Conservation (phyloP, 345 rosid species). For the Euphorbia tirucalli region DNA sequence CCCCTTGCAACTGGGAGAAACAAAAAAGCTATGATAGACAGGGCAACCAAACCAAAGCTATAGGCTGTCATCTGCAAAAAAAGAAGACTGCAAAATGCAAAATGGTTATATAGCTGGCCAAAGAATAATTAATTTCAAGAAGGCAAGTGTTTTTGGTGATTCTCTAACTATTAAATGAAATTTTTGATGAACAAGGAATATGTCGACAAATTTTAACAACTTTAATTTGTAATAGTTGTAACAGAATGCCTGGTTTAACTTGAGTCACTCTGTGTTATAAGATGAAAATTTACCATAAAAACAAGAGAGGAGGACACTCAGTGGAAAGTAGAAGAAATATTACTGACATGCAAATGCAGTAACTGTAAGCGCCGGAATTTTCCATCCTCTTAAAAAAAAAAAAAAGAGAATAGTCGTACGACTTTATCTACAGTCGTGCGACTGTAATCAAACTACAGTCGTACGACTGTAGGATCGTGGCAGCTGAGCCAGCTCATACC, state of each 20-base stretch:
- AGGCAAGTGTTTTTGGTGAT: background rate
- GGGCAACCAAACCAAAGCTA: constrained; percentile 60
- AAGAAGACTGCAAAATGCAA: constrained; percentile 34
- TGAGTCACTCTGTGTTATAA: background rate
- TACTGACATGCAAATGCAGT: too few relatives aligned
- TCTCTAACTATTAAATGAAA: background rate
- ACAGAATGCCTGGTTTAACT: background rate
- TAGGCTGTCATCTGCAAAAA: constrained; percentile 47
- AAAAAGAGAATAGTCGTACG: too few relatives aligned
- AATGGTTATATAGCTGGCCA: constrained; percentile 12
- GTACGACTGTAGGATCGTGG: too few relatives aligned
- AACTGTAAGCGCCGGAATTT: too few relatives aligned
- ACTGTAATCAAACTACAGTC: too few relatives aligned
- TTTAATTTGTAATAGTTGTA: background rate
- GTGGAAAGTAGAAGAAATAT: too few relatives aligned
- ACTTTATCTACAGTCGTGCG: too few relatives aligned
- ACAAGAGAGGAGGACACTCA: background rate
- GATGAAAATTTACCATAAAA: background rate
- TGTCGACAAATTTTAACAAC: background rate
- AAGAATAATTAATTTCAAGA: background rate
- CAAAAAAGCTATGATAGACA: constrained; percentile 58
- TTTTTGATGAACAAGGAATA: background rate
- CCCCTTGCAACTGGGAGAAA: constrained; percentile 87
- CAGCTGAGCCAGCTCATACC: too few relatives aligned
- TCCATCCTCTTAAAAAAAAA: too few relatives aligned